Percentiles rank a stretch among this genome's conserved stretches.
These are phyloP conservation scores for Silene uniflora DNA, from an alignment of 148 eudicot genomes.

Conservation along the genomic window DNA sequence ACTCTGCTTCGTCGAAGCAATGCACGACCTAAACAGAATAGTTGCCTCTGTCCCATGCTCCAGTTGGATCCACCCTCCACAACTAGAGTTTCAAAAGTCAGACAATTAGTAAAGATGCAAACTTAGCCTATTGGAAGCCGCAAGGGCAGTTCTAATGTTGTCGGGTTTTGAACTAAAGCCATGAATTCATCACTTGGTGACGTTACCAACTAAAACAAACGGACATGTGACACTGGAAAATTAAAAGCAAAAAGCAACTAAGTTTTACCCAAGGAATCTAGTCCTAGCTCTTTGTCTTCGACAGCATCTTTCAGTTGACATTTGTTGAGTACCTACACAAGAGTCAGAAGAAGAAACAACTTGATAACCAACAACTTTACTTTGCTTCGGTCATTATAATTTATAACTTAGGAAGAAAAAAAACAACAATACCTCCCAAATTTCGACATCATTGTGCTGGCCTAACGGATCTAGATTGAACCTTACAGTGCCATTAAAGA, in stretches of 20 bases:
- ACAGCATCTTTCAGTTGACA: constrained; percentile 84
- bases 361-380: background rate
- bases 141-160: too few species aligned
- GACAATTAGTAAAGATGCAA: background rate
- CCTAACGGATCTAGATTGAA: constrained; percentile 76
- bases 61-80: constrained; percentile 16
- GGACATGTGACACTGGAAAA: background rate
- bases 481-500: constrained; percentile 85
- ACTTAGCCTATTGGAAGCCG: too few species aligned
- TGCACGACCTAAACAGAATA: constrained; percentile 11
- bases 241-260: background rate
- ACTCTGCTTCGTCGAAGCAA: constrained; percentile 18
- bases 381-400: background rate
- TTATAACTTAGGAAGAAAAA: background rate
- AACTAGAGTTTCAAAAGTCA: background rate
- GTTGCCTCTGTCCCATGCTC: constrained; percentile 19
- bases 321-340: constrained; percentile 60
- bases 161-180: too few species aligned
- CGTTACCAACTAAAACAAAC: too few species aligned
- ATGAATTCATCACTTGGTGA: too few species aligned
- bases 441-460: constrained; percentile 55
- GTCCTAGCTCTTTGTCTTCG: constrained; percentile 62
- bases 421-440: constrained; percentile 69
- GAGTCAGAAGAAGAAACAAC: background rate
- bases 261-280: constrained; percentile 61